Conservation (phyloP, 306 rosid species). For the Geum urbanum region DNA sequence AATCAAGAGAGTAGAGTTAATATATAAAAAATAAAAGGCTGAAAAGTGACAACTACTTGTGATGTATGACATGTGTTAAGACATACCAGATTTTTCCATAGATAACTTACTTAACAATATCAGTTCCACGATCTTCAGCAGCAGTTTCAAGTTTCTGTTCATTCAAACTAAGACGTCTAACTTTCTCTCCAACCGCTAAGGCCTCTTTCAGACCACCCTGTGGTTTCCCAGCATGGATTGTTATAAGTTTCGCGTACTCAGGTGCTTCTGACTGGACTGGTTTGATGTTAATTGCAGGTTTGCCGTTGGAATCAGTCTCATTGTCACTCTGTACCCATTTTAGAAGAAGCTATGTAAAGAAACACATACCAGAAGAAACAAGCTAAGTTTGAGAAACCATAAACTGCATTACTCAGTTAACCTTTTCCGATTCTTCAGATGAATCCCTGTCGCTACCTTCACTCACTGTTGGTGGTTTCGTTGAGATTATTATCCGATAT, state of each 20-base stretch:
- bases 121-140: slow-evolving; percentile 45
- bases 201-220: slow-evolving; percentile 55
- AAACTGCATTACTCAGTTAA: slow-evolving; percentile 23
- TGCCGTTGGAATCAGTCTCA: slow-evolving; percentile 49
- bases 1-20: background rate
- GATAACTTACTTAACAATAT: slow-evolving; percentile 55
- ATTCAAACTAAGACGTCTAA: slow-evolving; percentile 82
- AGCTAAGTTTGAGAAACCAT: background rate
- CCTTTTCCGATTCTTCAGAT: slow-evolving; percentile 53
- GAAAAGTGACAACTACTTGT: background rate
- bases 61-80: too few species aligned
- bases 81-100: slow-evolving; percentile 1
- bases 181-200: slow-evolving; percentile 44
- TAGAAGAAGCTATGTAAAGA: slow-evolving; percentile 6
- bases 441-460: slow-evolving; percentile 46
- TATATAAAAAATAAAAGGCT: background rate
- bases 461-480: slow-evolving; percentile 79
- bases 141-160: slow-evolving; percentile 68
- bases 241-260: slow-evolving; percentile 66
- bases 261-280: slow-evolving; percentile 39
- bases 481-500: slow-evolving; percentile 65
- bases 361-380: slow-evolving; percentile 13
- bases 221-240: slow-evolving; percentile 92
- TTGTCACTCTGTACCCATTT: slow-evolving; percentile 42
- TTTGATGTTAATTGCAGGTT: slow-evolving; percentile 35